Evolutionary conservation across 2,329 filamentous ascomycete species (phyloP), one percentile per base, ranked within the genome.

Genomic region (Exserohilum rostratum): DNA sequence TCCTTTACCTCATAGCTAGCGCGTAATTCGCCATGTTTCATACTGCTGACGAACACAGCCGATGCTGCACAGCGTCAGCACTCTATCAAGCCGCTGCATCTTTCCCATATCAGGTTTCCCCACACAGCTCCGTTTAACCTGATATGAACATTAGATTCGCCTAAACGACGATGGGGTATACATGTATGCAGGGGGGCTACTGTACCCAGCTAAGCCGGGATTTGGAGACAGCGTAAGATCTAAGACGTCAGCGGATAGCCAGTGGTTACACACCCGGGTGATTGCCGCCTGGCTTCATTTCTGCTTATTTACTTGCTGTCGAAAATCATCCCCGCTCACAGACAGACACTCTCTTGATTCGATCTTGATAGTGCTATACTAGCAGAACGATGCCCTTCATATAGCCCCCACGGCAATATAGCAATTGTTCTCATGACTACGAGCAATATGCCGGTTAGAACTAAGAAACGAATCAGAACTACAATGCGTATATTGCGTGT

Each of bases 1-100:
- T 15, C 31, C 15, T 3, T 27, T n/a, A 35, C 35, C 35, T 46
- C 15, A 47, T 18, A 11, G 20, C 13, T 5, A 22, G 29, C 18
- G 15, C 10, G 13, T 33, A 25, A 46, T 50, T 57, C 46, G 54
- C 20, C 25, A 29, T 46, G 54, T 57, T 50, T 54, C 50, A 54
- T 18, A 12, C 25, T 54, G 50, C 46, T 57, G 50, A 50, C 35
- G 30, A 17, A 45, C 31, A 46, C 40, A 20, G 35, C 30, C 27
- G 22, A 12, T n/a, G 45, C 39, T 34, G 30, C 38, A 38, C 18
- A 52, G 15, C 22, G 35, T 47, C 50, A 47, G 35, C 50, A 34
- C 40, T 34, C 48, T 39, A 46, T 53, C 42, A 20, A 25, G 37
- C 40, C 25, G 46, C 46, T 59, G 46, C 57, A 57, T 33, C 34